Conservation (phyloP, 768 basidiomycete genomes). For the Sutorius australiensis region DNA sequence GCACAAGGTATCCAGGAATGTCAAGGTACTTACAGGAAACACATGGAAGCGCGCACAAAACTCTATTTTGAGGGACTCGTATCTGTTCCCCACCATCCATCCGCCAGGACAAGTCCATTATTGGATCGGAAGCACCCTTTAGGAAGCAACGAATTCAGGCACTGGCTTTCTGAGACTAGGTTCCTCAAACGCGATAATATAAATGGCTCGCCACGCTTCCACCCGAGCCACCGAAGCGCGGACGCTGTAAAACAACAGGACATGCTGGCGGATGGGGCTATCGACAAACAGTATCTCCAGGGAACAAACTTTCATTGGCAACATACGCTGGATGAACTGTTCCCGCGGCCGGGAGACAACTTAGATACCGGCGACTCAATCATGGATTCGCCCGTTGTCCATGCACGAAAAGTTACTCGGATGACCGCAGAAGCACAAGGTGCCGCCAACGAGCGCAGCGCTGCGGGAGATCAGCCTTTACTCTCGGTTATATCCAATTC, state of each 20-base stretch:
- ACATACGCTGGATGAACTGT: slow-evolving; percentile 27
- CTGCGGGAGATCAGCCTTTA: slow-evolving; percentile 14
- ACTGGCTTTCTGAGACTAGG: slow-evolving; percentile 30
- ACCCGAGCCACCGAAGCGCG: slow-evolving; percentile 10
- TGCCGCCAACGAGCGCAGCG: slow-evolving; percentile 7
- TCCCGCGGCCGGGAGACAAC: slow-evolving; percentile 13
- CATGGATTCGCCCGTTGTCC: slow-evolving; percentile 29
- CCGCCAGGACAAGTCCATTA: slow-evolving; percentile 2
- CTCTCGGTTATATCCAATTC: slow-evolving; percentile 5
- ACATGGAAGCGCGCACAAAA: slow-evolving; percentile 47
- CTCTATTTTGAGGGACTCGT: slow-evolving; percentile 46
- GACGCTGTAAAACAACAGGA: slow-evolving; percentile 11
- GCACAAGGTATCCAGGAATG: slow-evolving; percentile 46
- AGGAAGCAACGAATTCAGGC: slow-evolving; percentile 27
- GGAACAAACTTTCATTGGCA: slow-evolving; percentile 6
- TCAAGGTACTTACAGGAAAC: slow-evolving; percentile 48
- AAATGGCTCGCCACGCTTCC: slow-evolving; percentile 11
- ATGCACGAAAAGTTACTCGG: slow-evolving; percentile 10
- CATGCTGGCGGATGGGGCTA: background rate
- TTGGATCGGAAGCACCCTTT: slow-evolving; percentile 14
- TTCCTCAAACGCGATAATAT: slow-evolving; percentile 21
- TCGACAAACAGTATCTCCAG: slow-evolving; percentile 6
- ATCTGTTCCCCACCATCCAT: slow-evolving; percentile 13
- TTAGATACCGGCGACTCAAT: slow-evolving; percentile 3
- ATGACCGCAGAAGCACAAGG: slow-evolving; percentile 5